Evolutionary conservation across 169 alveolate genomes (phyloP), one percentile per base, ranked within the genome.

Genomic region (Plasmodium vinckei): DNA sequence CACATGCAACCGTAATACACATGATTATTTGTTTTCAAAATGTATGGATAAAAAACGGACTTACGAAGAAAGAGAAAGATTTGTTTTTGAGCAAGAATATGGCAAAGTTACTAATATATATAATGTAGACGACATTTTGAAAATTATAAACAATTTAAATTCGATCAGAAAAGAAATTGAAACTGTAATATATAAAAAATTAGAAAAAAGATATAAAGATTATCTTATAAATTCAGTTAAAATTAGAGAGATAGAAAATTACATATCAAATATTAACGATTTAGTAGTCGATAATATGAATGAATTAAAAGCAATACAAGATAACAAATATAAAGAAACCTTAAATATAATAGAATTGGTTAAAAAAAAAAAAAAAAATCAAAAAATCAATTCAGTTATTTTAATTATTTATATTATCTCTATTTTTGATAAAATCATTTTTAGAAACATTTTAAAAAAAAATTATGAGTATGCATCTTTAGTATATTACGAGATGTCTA

Each of bases 101-200:
- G 59, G 42, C 19, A 82, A 82, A 82, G 82, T 82, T 6, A 59
- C 39, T 49, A 63, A 82, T 61, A 60, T 82, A 17, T 82, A 67
- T 60, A 54, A 82, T 46, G 82, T 44, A 17, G 90, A 82, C 54
- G 90, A 82, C 27, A 65, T 82, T 39, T 67, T 82, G 90, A 82
- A 82, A 82, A 82, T 82, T 25, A 82, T 82, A 54, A 82, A 82
- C 51, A 82, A 82, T 39, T 65, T 82, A 82, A 82, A 82, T 82
- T 82, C 90, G n/a, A 82, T 82, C 53, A 82, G 90, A 70, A 82
- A 67, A 67, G 90, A 82, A 67, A 82, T 82, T 21, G 90, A 82
- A 82, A 82, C 90, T 2, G 72, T 25, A 10, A 82, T 82, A 53
- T 82, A 82, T 70, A 82, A 65, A 67, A 82, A 82, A 27, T 54